Percentiles rank a stretch among this genome's conserved stretches.
phyloP scores from a whole-genome alignment of 129 eudicot species.

The Saposhnikovia divaricata region DNA sequence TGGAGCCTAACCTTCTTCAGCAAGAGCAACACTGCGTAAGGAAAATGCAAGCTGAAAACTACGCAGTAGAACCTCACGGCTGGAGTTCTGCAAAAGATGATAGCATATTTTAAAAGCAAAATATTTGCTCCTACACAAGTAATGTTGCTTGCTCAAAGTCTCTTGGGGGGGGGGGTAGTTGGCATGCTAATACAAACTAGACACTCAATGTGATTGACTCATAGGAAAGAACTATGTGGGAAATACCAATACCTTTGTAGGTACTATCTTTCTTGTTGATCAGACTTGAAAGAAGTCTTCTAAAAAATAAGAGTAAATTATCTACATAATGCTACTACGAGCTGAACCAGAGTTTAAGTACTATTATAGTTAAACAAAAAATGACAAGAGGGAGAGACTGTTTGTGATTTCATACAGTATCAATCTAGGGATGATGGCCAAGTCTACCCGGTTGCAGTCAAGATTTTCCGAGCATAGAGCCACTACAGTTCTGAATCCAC shows the following conservation, averaged over 20 bases:
- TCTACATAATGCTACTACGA: background rate
- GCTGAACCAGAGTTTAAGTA: background rate
- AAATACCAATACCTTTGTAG: background rate
- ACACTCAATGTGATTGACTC: background rate
- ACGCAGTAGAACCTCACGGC: slow-evolving; percentile 61
- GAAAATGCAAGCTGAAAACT: slow-evolving; percentile 97
- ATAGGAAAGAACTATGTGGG: background rate
- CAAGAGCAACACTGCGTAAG: slow-evolving; percentile 54
- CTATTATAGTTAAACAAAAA: background rate
- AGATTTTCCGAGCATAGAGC: background rate
- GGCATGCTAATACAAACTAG: background rate
- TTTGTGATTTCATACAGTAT: background rate
- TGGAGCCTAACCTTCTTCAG: slow-evolving; percentile 59
- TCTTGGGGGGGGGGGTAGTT: background rate
- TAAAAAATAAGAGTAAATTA: background rate
- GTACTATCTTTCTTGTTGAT: background rate
- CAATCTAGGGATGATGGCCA: background rate
- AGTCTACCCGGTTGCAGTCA: background rate
- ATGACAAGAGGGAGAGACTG: background rate
- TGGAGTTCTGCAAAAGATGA: slow-evolving; percentile 49
- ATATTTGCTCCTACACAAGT: background rate
- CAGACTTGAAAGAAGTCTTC: background rate
- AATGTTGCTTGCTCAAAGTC: background rate
- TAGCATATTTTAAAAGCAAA: slow-evolving; percentile 11
- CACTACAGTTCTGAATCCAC: background rate